phyloP scores from a whole-genome alignment of 1,139 yeast genomes.

The Kurtzmaniella quercitrusa region DNA sequence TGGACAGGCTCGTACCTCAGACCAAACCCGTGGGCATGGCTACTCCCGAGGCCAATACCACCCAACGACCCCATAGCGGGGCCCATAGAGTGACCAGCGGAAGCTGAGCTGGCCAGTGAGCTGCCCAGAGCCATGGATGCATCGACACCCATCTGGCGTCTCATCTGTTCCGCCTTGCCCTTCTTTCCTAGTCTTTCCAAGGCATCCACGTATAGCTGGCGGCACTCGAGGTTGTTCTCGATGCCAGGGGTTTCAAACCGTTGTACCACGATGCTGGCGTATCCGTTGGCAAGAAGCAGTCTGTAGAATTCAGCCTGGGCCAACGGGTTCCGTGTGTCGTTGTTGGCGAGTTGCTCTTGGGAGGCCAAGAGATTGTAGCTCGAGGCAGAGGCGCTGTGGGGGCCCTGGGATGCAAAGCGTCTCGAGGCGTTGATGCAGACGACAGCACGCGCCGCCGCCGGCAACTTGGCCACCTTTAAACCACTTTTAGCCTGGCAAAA shows the following conservation, averaged over 20 bases:
- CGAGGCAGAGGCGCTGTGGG: slow-evolving; percentile 8
- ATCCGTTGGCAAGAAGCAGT: slow-evolving; percentile 66
- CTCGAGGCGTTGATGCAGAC: not conserved
- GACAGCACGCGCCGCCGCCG: not conserved
- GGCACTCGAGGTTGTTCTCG: slow-evolving; percentile 74
- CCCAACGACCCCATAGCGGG: slow-evolving; percentile 14
- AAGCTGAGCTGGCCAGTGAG: slow-evolving; percentile 11
- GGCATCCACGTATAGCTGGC: slow-evolving; percentile 74
- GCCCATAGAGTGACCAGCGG: slow-evolving; percentile 19
- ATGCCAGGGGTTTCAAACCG: slow-evolving; percentile 91
- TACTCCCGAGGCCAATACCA: not conserved
- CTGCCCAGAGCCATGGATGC: slow-evolving; percentile 9
- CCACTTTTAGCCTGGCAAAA: not conserved
- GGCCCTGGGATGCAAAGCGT: slow-evolving; percentile 5
- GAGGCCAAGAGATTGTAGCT: slow-evolving; percentile 48
- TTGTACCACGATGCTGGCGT: slow-evolving; percentile 90
- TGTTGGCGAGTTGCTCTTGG: slow-evolving; percentile 81
- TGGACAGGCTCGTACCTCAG: slow-evolving; percentile 74
- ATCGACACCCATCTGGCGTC: slow-evolving; percentile 16
- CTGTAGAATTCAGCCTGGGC: slow-evolving; percentile 82
- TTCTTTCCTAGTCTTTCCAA: slow-evolving; percentile 70
- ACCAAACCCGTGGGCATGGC: slow-evolving; percentile 35
- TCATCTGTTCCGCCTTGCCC: slow-evolving; percentile 66
- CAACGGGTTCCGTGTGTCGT: slow-evolving; percentile 58
- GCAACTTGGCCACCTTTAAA: not conserved